Conservation (phyloP, 352 stramenopile species). For the Thalassiosira exigua region DNA sequence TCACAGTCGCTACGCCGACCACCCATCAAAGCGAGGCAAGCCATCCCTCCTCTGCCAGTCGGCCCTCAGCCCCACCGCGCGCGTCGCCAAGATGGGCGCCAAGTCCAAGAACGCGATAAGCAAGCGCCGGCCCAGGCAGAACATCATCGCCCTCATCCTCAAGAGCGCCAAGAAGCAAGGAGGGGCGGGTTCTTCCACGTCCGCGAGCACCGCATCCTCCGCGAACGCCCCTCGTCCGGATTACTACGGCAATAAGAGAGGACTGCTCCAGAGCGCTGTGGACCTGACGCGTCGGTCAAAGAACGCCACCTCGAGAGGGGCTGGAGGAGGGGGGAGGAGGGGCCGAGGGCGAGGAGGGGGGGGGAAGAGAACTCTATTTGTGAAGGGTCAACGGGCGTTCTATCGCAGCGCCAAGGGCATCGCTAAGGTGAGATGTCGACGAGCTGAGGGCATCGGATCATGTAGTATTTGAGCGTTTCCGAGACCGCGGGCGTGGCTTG, state of each 20-base stretch:
- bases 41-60: not conserved
- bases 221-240: not conserved
- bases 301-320: not conserved
- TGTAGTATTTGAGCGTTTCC: too few relatives aligned
- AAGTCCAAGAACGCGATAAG: not conserved
- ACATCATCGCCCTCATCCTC: conserved; percentile 51
- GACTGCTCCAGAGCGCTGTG: conserved; percentile 26
- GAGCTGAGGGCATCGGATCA: too few relatives aligned
- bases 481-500: too few relatives aligned
- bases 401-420: conserved; percentile 66
- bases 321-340: not conserved
- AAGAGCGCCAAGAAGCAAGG: conserved; percentile 20
- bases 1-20: not conserved
- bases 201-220: not conserved
- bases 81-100: not conserved
- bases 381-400: conserved; percentile 54
- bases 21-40: not conserved
- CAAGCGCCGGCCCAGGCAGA: conserved; percentile 56
- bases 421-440: too few relatives aligned
- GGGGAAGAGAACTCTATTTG: not conserved
- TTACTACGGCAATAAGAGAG: not conserved
- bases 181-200: conserved; percentile 3
- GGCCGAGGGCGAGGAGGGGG: not conserved
- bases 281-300: conserved; percentile 38
- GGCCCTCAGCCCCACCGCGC: not conserved